Evolutionary conservation across 2,329 filamentous ascomycete species (phyloP).

Genomic region (Verticillium zaregamsianum): DNA sequence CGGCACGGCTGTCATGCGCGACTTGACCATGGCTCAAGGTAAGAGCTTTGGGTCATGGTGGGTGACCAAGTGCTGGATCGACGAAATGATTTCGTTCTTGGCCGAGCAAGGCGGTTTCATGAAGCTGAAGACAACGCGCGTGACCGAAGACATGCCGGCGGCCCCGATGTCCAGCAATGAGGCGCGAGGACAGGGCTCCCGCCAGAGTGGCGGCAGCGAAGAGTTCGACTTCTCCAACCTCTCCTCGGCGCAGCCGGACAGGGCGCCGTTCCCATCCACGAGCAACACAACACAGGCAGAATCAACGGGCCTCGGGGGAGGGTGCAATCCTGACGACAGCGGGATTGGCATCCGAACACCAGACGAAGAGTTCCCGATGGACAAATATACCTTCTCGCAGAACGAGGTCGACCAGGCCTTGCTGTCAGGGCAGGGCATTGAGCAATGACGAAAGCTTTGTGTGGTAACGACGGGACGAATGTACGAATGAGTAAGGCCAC

Average conservation of each 20-base stretch:
- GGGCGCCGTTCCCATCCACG: conserved; percentile 45
- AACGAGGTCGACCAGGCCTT: conserved; percentile 27
- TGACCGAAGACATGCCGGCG: conserved; percentile 22
- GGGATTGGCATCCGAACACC: conserved; percentile 69
- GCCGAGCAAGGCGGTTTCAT: conserved; percentile 90
- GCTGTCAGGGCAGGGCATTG: conserved; percentile 25
- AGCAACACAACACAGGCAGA: conserved; percentile 39
- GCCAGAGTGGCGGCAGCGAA: conserved; percentile 41
- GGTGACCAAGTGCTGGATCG: conserved; percentile 93
- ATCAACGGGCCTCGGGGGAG: conserved; percentile 36
- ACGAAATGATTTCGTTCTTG: conserved; percentile 89
- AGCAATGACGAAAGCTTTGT: conserved; percentile 9
- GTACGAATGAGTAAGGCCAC: conserved; percentile 11
- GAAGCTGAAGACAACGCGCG: conserved; percentile 43
- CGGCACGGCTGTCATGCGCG: conserved; percentile 72
- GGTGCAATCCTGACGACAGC: conserved; percentile 56
- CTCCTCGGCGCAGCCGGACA: conserved; percentile 43
- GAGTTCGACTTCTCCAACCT: conserved; percentile 40
- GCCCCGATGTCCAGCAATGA: conserved; percentile 31
- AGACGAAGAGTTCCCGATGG: conserved; percentile 59
- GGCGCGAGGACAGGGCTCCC: conserved; percentile 27
- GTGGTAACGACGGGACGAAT: conserved; percentile 14
- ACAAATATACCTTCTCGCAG: conserved; percentile 49
- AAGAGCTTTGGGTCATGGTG: conserved; percentile 88
- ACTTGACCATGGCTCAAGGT: conserved; percentile 73